Conservation (phyloP, 2,329 filamentous ascomycete genomes). For the Aspergillus puulaauensis region DNA sequence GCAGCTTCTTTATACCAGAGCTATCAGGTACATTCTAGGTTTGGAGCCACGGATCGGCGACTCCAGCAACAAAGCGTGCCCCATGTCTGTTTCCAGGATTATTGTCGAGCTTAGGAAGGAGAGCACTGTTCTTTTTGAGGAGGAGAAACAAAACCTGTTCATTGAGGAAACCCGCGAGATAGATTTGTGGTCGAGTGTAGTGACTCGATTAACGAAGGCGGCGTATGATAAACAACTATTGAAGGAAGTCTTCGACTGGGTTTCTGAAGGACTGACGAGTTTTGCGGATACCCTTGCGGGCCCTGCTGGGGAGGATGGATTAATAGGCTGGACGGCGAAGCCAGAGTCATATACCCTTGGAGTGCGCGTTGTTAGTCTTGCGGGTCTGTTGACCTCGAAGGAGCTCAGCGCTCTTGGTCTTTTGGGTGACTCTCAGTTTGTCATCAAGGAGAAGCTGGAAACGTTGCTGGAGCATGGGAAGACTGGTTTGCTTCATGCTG, state of each 20-base stretch:
- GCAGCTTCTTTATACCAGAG: slow-evolving; percentile 32
- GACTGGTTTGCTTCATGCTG: slow-evolving; percentile 28
- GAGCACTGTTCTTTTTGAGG: slow-evolving; percentile 65
- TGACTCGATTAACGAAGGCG: slow-evolving; percentile 36
- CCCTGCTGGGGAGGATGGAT: slow-evolving; percentile 54
- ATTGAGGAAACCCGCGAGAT: slow-evolving; percentile 77
- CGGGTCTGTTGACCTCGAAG: slow-evolving; percentile 31
- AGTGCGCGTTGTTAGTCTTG: slow-evolving; percentile 39
- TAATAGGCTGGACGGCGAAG: slow-evolving; percentile 71
- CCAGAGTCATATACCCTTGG: slow-evolving; percentile 60
- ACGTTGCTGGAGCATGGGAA: slow-evolving; percentile 24
- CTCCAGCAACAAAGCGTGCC: slow-evolving; percentile 11
- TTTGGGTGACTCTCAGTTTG: slow-evolving; percentile 15
- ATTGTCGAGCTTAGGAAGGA: slow-evolving; percentile 39
- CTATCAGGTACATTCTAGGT: slow-evolving; percentile 41
- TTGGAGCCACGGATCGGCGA: slow-evolving; percentile 27
- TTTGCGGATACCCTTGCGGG: slow-evolving; percentile 29
- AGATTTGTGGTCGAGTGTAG: slow-evolving; percentile 62
- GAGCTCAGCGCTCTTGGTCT: slow-evolving; percentile 18
- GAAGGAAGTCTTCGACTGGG: slow-evolving; percentile 30
- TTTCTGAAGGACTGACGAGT: slow-evolving; percentile 30
- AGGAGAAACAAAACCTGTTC: slow-evolving; percentile 95
- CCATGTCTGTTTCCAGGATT: slow-evolving; percentile 25
- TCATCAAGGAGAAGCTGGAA: slow-evolving; percentile 25
- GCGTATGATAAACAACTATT: slow-evolving; percentile 24